Base-by-base conservation (phyloP, 208 protist genomes). In the Acanthamoeba culbertsoni region DNA sequence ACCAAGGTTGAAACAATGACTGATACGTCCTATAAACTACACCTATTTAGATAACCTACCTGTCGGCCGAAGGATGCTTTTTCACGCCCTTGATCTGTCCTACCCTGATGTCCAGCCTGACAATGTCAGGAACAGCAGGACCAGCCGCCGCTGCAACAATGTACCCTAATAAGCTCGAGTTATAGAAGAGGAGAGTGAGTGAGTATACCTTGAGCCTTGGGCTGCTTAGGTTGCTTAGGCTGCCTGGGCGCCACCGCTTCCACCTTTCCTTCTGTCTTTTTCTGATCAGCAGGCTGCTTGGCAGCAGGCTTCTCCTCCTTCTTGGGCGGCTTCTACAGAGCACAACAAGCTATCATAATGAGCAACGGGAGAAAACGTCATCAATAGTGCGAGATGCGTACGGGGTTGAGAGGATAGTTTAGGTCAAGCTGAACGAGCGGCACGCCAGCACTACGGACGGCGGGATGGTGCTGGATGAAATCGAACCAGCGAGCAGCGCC, bases 11-110 rank as follows among this genome's bases (percentile, higher is more conserved):
- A 35, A 28, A 46, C 33, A 18, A 75, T 43, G 65, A 68, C 7
- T n/a, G 23, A n/a, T n/a, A n/a, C n/a, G n/a, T n/a, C n/a, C n/a
- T n/a, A n/a, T n/a, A n/a, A n/a, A n/a, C n/a, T n/a, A n/a, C n/a
- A n/a, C n/a, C n/a, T n/a, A n/a, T n/a, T n/a, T n/a, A n/a, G n/a
- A n/a, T n/a, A n/a, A n/a, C n/a, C n/a, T 84, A 84, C 73, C 73
- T 84, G 75, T 93, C 91, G 31, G 91, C 91, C 2, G 73, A 23
- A 23, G 91, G 91, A 5, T 93, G 91, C 71, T 88, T 84, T 51
- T 71, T 35, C 28, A 42, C 31, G 26, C n/a, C 31, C 4, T 51
- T n/a, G 40, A 93, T 73, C 31, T 55, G n/a, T 48, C 91, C 91
- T 33, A 93, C 91, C 40, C 91, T 62, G 37, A 93, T 53, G 53